Conservation (phyloP, 2,329 filamentous ascomycete genomes). For the Thelonectria discophora region DNA sequence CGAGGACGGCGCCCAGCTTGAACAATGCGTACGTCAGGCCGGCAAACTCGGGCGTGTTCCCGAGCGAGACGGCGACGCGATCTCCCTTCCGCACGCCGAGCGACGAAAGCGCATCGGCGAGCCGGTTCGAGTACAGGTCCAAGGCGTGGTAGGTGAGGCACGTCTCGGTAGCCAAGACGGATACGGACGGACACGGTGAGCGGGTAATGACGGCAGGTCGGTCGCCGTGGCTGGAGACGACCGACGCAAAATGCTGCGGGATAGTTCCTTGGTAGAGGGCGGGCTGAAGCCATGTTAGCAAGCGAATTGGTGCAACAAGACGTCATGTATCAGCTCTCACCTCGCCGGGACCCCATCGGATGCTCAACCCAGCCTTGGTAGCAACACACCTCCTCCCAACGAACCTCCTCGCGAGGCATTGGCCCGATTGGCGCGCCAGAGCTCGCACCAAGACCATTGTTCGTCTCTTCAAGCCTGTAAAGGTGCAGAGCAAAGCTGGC, state of each 20-base stretch:
- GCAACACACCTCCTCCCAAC: constrained; percentile 29
- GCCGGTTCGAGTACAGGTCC: constrained; percentile 77
- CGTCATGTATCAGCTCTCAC: constrained; percentile 22
- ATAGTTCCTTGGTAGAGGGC: constrained; percentile 74
- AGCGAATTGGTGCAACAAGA: neutral
- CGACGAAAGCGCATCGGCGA: constrained; percentile 75
- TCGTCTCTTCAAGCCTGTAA: neutral
- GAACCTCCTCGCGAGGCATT: constrained; percentile 15
- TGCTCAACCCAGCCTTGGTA: constrained; percentile 39
- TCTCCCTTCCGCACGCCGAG: constrained; percentile 83
- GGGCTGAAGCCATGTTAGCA: constrained; percentile 58
- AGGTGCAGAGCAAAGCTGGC: neutral
- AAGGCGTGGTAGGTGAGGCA: constrained; percentile 78
- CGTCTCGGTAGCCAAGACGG: constrained; percentile 63
- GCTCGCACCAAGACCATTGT: constrained; percentile 30
- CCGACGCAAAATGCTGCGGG: constrained; percentile 73
- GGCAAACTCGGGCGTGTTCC: constrained; percentile 86
- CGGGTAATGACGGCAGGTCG: constrained; percentile 65
- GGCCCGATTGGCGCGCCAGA: constrained; percentile 25
- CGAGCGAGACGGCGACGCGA: constrained; percentile 84
- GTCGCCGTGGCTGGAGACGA: constrained; percentile 73
- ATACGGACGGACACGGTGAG: constrained; percentile 44
- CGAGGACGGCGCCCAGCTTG: constrained; percentile 92
- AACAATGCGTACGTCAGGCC: constrained; percentile 88
- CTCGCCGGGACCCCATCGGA: constrained; percentile 44